Percentiles rank a stretch among this genome's conserved stretches.
These are phyloP conservation scores for Neotropicomus parvogracilis DNA, from an alignment of 1,284 basidiomycete species.

Conservation along the genomic window DNA sequence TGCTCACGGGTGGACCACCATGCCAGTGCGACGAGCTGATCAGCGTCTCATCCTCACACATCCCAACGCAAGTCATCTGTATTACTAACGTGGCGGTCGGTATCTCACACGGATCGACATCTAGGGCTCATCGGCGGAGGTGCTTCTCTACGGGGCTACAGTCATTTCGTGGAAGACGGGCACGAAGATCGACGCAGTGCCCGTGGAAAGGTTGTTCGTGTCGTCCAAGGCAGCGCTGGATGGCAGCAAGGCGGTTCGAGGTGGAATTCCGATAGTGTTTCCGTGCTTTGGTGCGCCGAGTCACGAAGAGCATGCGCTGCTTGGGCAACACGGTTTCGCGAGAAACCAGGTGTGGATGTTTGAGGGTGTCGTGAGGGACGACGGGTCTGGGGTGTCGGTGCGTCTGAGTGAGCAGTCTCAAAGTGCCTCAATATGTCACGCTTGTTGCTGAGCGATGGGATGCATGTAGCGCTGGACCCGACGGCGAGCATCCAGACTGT, in stretches of 20 bases:
- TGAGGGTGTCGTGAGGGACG: conserved; percentile 63
- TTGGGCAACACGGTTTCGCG: conserved; percentile 84
- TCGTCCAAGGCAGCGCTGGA: conserved; percentile 74
- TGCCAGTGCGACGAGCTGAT: conserved; percentile 48
- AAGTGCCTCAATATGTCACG: background rate
- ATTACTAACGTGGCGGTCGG: background rate
- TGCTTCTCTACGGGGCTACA: conserved; percentile 79
- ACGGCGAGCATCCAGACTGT: conserved; percentile 53
- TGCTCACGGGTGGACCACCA: conserved; percentile 26
- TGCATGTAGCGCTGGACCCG: conserved; percentile 52
- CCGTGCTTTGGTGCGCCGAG: conserved; percentile 82
- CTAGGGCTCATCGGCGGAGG: conserved; percentile 69
- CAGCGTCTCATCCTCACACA: conserved; percentile 48
- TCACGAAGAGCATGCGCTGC: conserved; percentile 66
- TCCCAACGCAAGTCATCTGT: conserved; percentile 41
- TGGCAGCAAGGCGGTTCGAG: conserved; percentile 70
- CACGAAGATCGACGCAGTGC: conserved; percentile 35
- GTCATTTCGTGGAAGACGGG: conserved; percentile 73
- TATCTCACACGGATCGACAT: conserved; percentile 1
- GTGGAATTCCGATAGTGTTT: conserved; percentile 84
- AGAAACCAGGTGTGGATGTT: conserved; percentile 70
- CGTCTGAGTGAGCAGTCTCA: conserved; percentile 55
- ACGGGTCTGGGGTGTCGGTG: conserved; percentile 67
- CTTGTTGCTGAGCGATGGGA: conserved; percentile 4
- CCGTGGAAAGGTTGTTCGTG: conserved; percentile 71